Conservation (phyloP, 805 yeast genomes). For the Lachancea cidri region DNA sequence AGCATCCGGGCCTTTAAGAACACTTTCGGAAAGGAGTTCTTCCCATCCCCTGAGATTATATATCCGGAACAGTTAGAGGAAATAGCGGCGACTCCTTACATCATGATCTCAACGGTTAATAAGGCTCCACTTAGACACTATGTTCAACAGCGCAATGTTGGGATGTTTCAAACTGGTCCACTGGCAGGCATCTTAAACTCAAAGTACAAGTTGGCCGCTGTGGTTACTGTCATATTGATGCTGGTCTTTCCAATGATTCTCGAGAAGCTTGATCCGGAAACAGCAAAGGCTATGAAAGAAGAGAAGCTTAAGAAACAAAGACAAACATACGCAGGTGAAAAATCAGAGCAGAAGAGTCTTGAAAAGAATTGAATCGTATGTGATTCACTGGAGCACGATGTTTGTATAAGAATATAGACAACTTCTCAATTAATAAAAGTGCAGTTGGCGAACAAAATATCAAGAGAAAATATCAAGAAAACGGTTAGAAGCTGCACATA, state of each 20-base stretch:
- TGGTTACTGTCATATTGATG: conserved; percentile 23
- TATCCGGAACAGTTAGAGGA: conserved; percentile 28
- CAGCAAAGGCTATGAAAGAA: conserved; percentile 32
- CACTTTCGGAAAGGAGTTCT: conserved; percentile 31
- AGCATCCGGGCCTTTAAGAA: conserved; percentile 25
- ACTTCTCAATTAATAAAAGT: too few relatives aligned
- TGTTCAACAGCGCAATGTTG: conserved; percentile 29
- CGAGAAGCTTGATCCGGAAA: conserved; percentile 40
- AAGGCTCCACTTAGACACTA: conserved; percentile 32
- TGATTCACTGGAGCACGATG: too few relatives aligned
- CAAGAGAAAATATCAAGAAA: too few relatives aligned
- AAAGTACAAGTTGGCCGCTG: conserved; percentile 35
- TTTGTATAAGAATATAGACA: too few relatives aligned
- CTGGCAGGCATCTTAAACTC: conserved; percentile 34
- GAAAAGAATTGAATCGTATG: too few relatives aligned
- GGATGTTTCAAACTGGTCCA: conserved; percentile 35
- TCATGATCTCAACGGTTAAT: conserved; percentile 23
- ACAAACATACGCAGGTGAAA: conserved; percentile 18
- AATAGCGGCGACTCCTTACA: conserved; percentile 17
- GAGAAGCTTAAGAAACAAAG: conserved; percentile 25
- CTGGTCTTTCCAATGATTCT: conserved; percentile 32
- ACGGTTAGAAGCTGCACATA: too few relatives aligned
- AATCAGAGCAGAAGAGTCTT: background rate
- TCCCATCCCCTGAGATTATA: conserved; percentile 29
- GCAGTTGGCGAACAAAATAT: too few relatives aligned